These are phyloP conservation scores for Schizonepeta tenuifolia DNA, from an alignment of 257 asterid genomes.

Conservation along the genomic window DNA sequence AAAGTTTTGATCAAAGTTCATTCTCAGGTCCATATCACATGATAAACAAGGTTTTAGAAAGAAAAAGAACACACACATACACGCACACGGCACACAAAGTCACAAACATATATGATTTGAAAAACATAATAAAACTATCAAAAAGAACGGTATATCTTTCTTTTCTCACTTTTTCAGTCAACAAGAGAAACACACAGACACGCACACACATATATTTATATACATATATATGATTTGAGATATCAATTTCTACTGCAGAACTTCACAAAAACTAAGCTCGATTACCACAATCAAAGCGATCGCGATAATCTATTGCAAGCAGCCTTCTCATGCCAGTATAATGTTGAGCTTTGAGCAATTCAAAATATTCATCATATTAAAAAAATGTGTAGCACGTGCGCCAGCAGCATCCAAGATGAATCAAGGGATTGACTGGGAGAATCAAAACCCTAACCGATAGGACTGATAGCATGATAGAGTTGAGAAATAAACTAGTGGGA, in stretches of 20 bases:
- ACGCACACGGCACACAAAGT: no score
- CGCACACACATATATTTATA: neutral
- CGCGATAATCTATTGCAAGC: neutral
- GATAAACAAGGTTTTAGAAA: neutral
- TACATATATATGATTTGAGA: constrained; percentile 4
- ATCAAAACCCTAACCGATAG: constrained; percentile 18
- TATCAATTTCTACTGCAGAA: constrained; percentile 18
- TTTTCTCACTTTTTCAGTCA: no score
- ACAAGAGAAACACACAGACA: no score
- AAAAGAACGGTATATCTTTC: no score
- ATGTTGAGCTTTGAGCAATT: neutral
- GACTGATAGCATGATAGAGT: neutral
- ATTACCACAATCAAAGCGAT: neutral
- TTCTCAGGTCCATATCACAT: neutral
- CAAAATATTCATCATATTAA: neutral
- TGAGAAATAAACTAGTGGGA: neutral
- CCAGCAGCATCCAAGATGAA: constrained; percentile 11
- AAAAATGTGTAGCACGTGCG: constrained; percentile 11
- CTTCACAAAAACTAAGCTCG: constrained; percentile 19
- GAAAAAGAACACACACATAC: neutral
- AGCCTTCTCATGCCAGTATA: neutral
- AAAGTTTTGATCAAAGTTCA: neutral
- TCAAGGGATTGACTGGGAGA: constrained; percentile 6
- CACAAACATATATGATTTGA: no score
- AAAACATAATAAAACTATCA: no score